These are phyloP conservation scores for Monosporozyma siamensis DNA, from an alignment of 805 yeast species.

Conservation along the genomic window DNA sequence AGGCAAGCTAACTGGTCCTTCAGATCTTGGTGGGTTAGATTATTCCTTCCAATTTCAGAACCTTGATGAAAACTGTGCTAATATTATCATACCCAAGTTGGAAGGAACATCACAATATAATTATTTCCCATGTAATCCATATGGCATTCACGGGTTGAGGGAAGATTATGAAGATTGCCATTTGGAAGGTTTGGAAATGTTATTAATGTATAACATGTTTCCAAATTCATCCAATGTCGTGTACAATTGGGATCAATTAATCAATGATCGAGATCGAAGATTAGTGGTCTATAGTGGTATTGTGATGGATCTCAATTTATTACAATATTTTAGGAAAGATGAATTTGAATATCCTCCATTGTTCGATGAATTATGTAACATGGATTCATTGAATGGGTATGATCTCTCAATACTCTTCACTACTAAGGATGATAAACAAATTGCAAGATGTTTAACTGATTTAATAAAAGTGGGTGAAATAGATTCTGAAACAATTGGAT, in stretches of 20 bases:
- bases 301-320: constrained; percentile 70
- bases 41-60: constrained; percentile 81
- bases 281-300: constrained; percentile 83
- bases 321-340: constrained; percentile 64
- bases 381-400: constrained; percentile 49
- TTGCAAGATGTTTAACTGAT: constrained; percentile 77
- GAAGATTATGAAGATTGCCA: constrained; percentile 60
- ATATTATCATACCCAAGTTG: constrained; percentile 59
- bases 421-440: constrained; percentile 54
- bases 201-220: constrained; percentile 47
- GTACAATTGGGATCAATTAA: constrained; percentile 84
- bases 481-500: constrained; percentile 85
- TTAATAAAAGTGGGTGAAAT: constrained; percentile 81
- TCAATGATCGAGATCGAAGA: constrained; percentile 50
- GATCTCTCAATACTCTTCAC: constrained; percentile 71
- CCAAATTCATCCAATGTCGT: constrained; percentile 63
- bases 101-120: constrained; percentile 61
- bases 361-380: constrained; percentile 51
- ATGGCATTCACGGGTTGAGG: not conserved
- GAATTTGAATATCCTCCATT: constrained; percentile 65
- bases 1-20: constrained; percentile 59
- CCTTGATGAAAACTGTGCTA: constrained; percentile 84
- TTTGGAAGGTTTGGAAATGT: constrained; percentile 60
- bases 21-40: constrained; percentile 81
- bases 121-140: constrained; percentile 88